Conservation (phyloP, 257 asterid species). For the Plantago elongata region DNA sequence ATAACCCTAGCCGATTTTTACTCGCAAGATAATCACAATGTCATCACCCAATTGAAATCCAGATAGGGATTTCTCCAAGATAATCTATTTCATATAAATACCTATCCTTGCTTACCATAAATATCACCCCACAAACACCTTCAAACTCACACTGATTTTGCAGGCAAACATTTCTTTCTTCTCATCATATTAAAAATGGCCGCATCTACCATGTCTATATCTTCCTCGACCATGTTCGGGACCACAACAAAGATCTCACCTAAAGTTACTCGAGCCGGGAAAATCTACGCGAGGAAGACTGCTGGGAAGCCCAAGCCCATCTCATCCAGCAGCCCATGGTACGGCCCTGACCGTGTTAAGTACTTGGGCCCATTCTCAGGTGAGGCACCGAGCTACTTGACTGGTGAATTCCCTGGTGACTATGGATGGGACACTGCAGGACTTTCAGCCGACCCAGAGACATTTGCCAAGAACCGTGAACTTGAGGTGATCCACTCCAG, state of each 20-base stretch:
- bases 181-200: slow-evolving; percentile 23
- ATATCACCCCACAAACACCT: not conserved
- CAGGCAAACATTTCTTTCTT: not conserved
- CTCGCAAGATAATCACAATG: slow-evolving; percentile 6
- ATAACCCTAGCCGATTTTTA: slow-evolving; percentile 2
- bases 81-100: slow-evolving; percentile 13
- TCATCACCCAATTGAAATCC: slow-evolving; percentile 15
- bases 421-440: slow-evolving; percentile 52
- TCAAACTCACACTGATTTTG: not conserved
- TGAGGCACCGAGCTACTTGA: slow-evolving; percentile 39
- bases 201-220: slow-evolving; percentile 34
- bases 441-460: slow-evolving; percentile 43
- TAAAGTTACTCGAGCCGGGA: slow-evolving; percentile 33
- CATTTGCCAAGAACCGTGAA: slow-evolving; percentile 37
- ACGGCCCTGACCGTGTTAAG: slow-evolving; percentile 33
- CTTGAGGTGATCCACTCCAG: slow-evolving; percentile 35
- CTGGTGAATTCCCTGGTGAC: slow-evolving; percentile 43
- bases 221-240: slow-evolving; percentile 32
- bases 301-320: slow-evolving; percentile 24
- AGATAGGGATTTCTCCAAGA: slow-evolving; percentile 17
- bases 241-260: slow-evolving; percentile 43
- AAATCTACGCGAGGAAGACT: slow-evolving; percentile 36
- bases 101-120: not conserved
- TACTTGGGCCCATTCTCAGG: slow-evolving; percentile 44
- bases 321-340: slow-evolving; percentile 37